Conservation (phyloP, 2,329 filamentous ascomycete species). For the Fusarium odoratissimum region DNA sequence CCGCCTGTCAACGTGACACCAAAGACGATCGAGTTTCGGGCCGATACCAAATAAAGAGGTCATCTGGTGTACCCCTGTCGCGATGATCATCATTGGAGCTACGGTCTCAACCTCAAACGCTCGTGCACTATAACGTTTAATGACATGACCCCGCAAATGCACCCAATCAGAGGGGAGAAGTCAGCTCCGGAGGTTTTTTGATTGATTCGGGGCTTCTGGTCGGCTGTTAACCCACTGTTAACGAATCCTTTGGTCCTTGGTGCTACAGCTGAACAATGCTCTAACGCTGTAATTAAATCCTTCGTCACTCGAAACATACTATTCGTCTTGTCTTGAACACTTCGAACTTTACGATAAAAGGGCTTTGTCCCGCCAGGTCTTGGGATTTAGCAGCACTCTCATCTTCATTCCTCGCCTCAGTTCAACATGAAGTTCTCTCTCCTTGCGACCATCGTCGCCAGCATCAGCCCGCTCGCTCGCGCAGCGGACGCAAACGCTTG, state of each 20-base stretch:
- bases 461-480: not conserved
- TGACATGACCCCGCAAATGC: conserved; percentile 19
- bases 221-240: conserved; percentile 4
- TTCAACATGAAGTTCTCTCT: conserved; percentile 23
- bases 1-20: conserved; percentile 22
- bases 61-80: conserved; percentile 23
- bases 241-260: not conserved
- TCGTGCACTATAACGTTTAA: conserved; percentile 14
- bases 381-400: not conserved
- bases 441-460: conserved; percentile 15
- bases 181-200: not conserved
- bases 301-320: conserved; percentile 2
- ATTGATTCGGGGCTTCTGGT: not conserved
- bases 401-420: not conserved
- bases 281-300: conserved; percentile 26
- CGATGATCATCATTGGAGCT: conserved; percentile 11
- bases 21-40: conserved; percentile 8
- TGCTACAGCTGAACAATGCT: not conserved
- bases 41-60: conserved; percentile 17
- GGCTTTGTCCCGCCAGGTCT: not conserved
- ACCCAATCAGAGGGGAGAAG: conserved; percentile 6
- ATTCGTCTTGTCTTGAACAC: not conserved
- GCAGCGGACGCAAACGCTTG: conserved; percentile 56
- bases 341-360: not conserved
- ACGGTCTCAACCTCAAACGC: conserved; percentile 12